Evolutionary conservation across 805 yeast genomes (phyloP), one percentile per base, ranked within the genome.

Genomic region (Kregervanrija delftensis): DNA sequence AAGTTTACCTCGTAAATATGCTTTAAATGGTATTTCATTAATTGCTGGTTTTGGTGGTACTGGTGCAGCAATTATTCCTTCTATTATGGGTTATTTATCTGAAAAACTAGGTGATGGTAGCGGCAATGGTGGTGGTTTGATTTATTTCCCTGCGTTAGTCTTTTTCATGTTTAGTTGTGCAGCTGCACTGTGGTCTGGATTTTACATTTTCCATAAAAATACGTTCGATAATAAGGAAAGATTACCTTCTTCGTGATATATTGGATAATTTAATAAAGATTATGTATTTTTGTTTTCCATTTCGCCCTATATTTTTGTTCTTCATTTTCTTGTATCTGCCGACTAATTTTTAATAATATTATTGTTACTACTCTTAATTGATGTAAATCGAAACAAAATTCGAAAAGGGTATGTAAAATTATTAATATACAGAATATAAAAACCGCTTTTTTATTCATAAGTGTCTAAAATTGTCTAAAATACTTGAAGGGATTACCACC

Each of bases 31-130:
- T 1, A 72, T 87, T 8, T 90, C 95, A 0, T 68, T 84, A 43
- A 77, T 83, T 15, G 80, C 89, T 45, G 89, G 93, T 0, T 58
- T 86, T 48, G 95, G 95, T 6, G 90, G 93, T 3, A 77, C 82
- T 12, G 96, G 95, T 1, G 85, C 84, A n/a, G 91, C 95, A 0
- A 71, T 77, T 0, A 49, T 86, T 6, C 93, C 95, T 1, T 83
- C 79, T 49, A 43, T 77, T 2, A 70, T 81, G 33, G 95, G 95
- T 8, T 58, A 59, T 16, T 49, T 71, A 6, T 58, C 72, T 31
- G 65, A 66, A 47, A 47, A 49, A 12, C 40, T 55, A 17, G 63
- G 58, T 11, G 53, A 45, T 12, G 56, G 55, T 11, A 37, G 17
- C 17, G 36, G 33, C 9, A 39, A 39, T 14, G 68, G 68, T 37